phyloP scores from a whole-genome alignment of 163 green algal species.

The Chloroidium sp. region DNA sequence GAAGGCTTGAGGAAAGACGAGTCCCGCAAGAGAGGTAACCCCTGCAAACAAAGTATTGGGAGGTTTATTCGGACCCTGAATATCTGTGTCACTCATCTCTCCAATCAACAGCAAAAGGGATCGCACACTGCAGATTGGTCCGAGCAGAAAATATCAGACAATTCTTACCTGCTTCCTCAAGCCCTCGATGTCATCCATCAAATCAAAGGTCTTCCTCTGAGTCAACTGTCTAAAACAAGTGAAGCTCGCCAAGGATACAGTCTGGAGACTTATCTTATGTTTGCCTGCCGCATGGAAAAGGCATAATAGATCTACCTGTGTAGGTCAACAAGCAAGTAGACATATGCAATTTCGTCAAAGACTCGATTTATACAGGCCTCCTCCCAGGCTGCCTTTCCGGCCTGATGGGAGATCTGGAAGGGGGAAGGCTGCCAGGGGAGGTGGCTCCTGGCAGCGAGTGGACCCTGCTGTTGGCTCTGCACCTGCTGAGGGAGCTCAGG shows the following conservation, averaged over 20 bases:
- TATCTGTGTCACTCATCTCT: not conserved
- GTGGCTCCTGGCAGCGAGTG: not conserved
- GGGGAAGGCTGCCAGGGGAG: not conserved
- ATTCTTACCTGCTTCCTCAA: no score
- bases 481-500: conserved; percentile 2
- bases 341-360: no score
- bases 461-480: conserved; percentile 6
- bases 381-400: not conserved
- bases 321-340: no score
- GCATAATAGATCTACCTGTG: no score
- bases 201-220: no score
- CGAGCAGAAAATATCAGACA: no score
- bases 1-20: not conserved
- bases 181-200: no score
- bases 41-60: no score
- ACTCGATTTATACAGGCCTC: not conserved
- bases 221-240: not conserved
- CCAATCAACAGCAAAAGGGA: not conserved
- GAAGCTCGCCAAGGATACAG: not conserved
- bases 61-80: not conserved
- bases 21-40: not conserved
- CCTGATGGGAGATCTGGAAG: not conserved
- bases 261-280: not conserved
- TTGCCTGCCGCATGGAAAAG: not conserved
- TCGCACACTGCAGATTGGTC: no score